Base-by-base conservation (phyloP, 1,139 yeast genomes). In the Yamadazyma triangularis region DNA sequence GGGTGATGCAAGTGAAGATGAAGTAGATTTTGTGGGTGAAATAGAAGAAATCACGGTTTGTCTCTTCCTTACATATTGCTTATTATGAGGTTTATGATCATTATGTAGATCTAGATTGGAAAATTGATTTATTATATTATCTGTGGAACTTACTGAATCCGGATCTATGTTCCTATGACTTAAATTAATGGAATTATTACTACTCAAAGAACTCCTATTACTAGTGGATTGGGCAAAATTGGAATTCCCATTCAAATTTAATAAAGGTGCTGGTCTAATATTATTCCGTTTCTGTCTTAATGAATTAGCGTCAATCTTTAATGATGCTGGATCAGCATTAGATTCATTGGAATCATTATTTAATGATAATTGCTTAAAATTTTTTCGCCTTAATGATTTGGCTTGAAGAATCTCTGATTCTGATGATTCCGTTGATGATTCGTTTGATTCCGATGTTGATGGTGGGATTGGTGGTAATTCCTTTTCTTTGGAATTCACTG, bases 341-440 rank as follows among this genome's bases (percentile, higher is more conserved):
- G 29, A 15, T 5, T 26, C 23, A 8, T 32, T 33, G 12, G 29
- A 23, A 18, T 37, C 38, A 18, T 29, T 32, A 14, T 25, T 28
- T 25, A 86, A 60, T 21, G 82, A 76, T 26, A 86, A 65, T 39
- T 83, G 72, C 53, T 87, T 87, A 51, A 83, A 65, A 52, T 87
- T 87, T 44, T 83, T 76, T 34, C 95, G 70, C 41, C 75, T 76
- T 39, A 86, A 57, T 4, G 91, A 70, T 50, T 77, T 81, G 24
- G 79, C 45, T 62, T 72, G 53, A 56, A 73, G 48, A 23, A 65
- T 46, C 23, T 46, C 38, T 18, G 20, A 18, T 18, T 18, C 8
- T 18, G 20, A 7, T 18, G 20, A 18, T 18, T 9, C 20, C 20
- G 9, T 6, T 24, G 20, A 10, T 29, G 33, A 18, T 27, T 16